Percentiles rank a stretch among this genome's conserved stretches.
phyloP scores from a whole-genome alignment of 2,329 filamentous ascomycete genomes.

The Diaporthe sp. region DNA sequence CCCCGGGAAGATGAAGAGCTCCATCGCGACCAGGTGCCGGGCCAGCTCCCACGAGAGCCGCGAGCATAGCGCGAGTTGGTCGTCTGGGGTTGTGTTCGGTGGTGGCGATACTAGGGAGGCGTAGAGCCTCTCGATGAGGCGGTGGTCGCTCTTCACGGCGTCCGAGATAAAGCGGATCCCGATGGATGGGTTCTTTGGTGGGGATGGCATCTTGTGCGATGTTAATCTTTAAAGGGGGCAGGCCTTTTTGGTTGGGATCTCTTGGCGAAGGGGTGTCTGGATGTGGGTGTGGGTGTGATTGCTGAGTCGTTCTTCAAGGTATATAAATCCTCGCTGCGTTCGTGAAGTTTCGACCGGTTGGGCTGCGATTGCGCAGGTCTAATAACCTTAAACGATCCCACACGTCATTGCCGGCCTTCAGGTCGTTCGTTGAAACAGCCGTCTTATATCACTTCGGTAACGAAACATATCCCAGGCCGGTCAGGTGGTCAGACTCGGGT shows the following conservation, averaged over 20 bases:
- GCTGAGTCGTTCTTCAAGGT: background rate
- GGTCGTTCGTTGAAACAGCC: background rate
- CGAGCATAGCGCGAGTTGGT: constrained; percentile 8
- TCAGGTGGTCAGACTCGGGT: background rate
- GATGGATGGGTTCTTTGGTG: constrained; percentile 13
- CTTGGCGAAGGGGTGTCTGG: background rate
- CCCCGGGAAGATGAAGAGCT: constrained; percentile 39
- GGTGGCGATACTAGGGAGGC: background rate
- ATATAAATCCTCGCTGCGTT: background rate
- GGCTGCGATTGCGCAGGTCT: constrained; percentile 2
- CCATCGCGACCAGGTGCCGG: constrained; percentile 34
- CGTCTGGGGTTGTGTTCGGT: background rate
- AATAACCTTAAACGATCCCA: background rate
- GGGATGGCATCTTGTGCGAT: background rate
- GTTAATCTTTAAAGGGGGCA: background rate
- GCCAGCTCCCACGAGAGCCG: constrained; percentile 39
- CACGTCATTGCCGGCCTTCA: constrained; percentile 13
- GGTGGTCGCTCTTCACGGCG: constrained; percentile 40
- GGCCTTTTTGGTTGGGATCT: background rate
- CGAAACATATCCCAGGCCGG: constrained; percentile 19
- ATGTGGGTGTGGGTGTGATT: background rate
- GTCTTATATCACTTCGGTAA: background rate
- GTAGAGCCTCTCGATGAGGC: constrained; percentile 33
- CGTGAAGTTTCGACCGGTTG: background rate
- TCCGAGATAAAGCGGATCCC: constrained; percentile 40